Evolutionary conservation across 176 grass and related monocot species (phyloP), one percentile per base, ranked within the genome.

Genomic region (Poa annua): DNA sequence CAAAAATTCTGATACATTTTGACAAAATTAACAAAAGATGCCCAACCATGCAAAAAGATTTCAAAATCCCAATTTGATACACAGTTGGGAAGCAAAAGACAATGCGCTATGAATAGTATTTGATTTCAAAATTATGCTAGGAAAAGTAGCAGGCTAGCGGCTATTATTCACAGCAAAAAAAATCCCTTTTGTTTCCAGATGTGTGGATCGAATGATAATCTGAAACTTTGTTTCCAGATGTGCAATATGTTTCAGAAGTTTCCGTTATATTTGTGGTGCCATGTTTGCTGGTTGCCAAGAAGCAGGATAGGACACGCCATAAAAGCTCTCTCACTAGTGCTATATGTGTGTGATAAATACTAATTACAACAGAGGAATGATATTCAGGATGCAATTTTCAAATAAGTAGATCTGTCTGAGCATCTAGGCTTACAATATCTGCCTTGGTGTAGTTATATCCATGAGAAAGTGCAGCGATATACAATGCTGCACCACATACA

Each of bases 401-500:
- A 64, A 75, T 77, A 60, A 72, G 61, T 85, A 81, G 39, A 71
- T 85, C 21, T 14, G 6, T 24, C 22, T 32, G 16, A 81, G 20
- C 42, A 85, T 64, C 13, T 71, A 14, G 8, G 81, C 81, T 91
- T 91, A 98, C 95, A 84, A 98, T 80, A 86, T 95, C 95, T 77
- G 90, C 85, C 80, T 98, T 98, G 45, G 88, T 89, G 54, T 83
- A 97, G 65, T 88, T 49, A n/a, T 81, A 33, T 11, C 92, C 95
- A 38, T 98, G 90, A 71, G 90, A 92, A 26, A 93, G 92, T 82
- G 90, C 87, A 39, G 95, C 79, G 1, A 98, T 93, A 57, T 98
- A 98, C 60, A 98, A 85, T 79, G 95, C 92, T 82, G 95, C 95
- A 80, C 95, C 95, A 86, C 95, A 95, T 86, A 98, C 88, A 74